These are phyloP conservation scores for Dactylellina cionopaga DNA, from an alignment of 2,329 filamentous ascomycete genomes.

Conservation along the genomic window DNA sequence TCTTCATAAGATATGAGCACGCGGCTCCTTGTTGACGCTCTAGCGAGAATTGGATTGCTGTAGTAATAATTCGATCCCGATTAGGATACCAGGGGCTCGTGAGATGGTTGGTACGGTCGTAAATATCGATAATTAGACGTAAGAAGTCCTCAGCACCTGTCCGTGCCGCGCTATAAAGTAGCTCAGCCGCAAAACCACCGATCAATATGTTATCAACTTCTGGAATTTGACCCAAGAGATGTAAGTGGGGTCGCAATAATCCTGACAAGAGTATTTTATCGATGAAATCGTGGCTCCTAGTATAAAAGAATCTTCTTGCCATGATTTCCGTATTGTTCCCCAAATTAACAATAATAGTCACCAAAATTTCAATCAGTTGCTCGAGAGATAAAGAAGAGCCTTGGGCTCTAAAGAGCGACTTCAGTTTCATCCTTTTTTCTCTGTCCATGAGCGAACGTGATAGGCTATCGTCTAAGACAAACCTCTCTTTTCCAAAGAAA, in stretches of 20 bases:
- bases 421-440: too few relatives aligned
- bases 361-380: conserved; percentile 3
- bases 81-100: neutral
- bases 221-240: neutral
- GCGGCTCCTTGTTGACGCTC: conserved; percentile 7
- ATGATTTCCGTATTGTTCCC: conserved; percentile 19
- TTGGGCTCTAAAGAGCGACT: neutral
- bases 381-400: neutral
- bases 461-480: too few relatives aligned
- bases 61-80: neutral
- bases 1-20: neutral
- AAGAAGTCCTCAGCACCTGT: neutral
- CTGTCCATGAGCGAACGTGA: neutral
- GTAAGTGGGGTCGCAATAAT: neutral
- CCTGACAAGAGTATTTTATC: neutral
- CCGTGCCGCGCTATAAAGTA: conserved; percentile 16
- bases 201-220: conserved; percentile 1
- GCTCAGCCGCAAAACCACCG: neutral
- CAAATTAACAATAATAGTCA: neutral
- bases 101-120: neutral
- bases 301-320: too few relatives aligned
- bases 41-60: conserved; percentile 8
- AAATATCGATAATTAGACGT: neutral
- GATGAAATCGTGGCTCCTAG: neutral
- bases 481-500: too few relatives aligned